phyloP scores from a whole-genome alignment of 805 yeast genomes.

The Candida maltosa region DNA sequence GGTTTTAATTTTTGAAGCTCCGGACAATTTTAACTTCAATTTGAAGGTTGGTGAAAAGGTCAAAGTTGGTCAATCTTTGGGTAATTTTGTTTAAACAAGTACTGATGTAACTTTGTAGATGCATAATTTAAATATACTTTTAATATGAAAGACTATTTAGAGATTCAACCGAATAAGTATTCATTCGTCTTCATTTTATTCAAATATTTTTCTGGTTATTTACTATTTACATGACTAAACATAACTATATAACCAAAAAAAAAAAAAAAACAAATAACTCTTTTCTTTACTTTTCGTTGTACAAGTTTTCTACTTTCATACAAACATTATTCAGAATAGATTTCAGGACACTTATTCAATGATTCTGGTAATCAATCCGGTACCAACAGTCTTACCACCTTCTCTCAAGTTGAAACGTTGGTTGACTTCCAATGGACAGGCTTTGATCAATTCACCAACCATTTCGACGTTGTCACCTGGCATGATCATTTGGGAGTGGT shows the following conservation, averaged over 20 bases:
- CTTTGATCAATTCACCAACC: constrained; percentile 84
- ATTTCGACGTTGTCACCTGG: constrained; percentile 99
- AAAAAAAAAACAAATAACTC: neutral
- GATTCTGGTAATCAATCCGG: constrained; percentile 94
- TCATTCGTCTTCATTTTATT: neutral
- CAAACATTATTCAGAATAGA: too few species aligned
- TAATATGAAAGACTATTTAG: too few species aligned
- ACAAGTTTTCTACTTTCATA: too few species aligned
- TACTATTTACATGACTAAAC: neutral
- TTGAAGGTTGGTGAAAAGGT: constrained; percentile 73
- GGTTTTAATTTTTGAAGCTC: constrained; percentile 96
- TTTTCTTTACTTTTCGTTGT: neutral
- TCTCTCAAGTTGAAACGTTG: constrained; percentile 99
- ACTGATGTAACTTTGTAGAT: too few species aligned
- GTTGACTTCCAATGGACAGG: constrained; percentile 92
- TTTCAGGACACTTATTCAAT: constrained; percentile 48
- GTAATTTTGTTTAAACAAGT: constrained; percentile 39
- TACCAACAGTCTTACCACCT: constrained; percentile 99
- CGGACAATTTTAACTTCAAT: constrained; percentile 68
- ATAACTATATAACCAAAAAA: neutral
- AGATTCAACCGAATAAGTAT: too few species aligned
- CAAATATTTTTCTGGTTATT: neutral
- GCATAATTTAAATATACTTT: too few species aligned
- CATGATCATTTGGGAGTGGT: constrained; percentile 85
- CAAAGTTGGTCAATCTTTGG: constrained; percentile 80